Evolutionary conservation across 2,329 filamentous ascomycete genomes (phyloP).

Genomic region (Periconia digitata): DNA sequence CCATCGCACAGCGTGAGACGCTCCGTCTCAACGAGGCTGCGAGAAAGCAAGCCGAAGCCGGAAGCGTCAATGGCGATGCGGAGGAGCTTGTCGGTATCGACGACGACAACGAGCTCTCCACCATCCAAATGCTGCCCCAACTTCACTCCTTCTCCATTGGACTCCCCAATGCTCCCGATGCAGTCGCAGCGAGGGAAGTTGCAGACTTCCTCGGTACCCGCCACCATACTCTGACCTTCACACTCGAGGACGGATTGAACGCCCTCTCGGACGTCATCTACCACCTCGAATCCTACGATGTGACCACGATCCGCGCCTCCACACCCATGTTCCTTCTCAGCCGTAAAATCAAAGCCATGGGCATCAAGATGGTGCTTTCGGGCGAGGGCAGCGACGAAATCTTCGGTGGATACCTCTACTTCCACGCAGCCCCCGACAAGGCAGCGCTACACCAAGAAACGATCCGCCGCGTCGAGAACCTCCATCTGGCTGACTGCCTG

Average conservation of each 20-base stretch:
- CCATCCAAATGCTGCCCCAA: conserved; percentile 87
- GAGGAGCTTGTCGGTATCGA: conserved; percentile 81
- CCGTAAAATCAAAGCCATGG: conserved; percentile 99
- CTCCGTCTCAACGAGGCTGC: conserved; percentile 71
- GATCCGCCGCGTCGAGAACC: conserved; percentile 90
- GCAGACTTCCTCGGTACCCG: conserved; percentile 96
- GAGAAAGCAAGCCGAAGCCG: conserved; percentile 47
- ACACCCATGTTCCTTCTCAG: conserved; percentile 98
- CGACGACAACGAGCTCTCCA: conserved; percentile 84
- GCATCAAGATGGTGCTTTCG: conserved; percentile 98
- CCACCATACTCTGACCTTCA: conserved; percentile 98
- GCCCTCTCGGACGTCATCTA: conserved; percentile 97
- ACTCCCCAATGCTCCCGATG: conserved; percentile 88
- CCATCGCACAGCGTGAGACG: conserved; percentile 94
- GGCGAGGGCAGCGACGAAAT: conserved; percentile 98
- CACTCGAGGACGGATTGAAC: conserved; percentile 94
- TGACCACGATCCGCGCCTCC: conserved; percentile 96
- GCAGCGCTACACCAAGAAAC: conserved; percentile 95
- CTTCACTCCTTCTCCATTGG: conserved; percentile 99
- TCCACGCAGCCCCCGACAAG: conserved; percentile 90
- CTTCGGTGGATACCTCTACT: conserved; percentile 98
- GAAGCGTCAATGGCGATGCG: conserved; percentile 49
- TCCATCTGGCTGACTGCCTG: conserved; percentile 94
- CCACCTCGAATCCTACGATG: conserved; percentile 96
- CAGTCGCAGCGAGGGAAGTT: conserved; percentile 86